Percentiles rank a stretch among this genome's conserved stretches.
Evolutionary conservation across 1,139 yeast genomes (phyloP).

Genomic region (Lodderomyces oxycetoniae): DNA sequence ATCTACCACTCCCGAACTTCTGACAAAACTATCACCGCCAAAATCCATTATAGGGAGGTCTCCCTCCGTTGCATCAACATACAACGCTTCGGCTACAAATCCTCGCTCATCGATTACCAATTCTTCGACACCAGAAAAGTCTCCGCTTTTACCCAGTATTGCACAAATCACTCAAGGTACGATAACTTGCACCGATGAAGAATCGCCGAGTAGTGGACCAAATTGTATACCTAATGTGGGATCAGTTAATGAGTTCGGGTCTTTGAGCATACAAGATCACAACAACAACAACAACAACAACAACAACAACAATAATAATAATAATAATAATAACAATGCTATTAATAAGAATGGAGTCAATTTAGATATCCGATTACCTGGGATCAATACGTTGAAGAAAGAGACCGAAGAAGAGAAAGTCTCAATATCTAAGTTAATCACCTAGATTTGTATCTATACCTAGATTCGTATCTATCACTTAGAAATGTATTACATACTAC

Average conservation of each 20-base stretch:
- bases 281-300: neutral
- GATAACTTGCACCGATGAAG: neutral
- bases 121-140: conserved; percentile 10
- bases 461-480: too few species aligned
- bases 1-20: neutral
- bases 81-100: conserved; percentile 1
- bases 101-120: neutral
- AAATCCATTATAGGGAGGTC: neutral
- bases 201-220: neutral
- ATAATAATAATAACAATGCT: neutral
- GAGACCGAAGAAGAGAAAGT: conserved; percentile 13
- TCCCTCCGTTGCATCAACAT: conserved; percentile 2
- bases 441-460: too few species aligned
- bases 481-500: too few species aligned
- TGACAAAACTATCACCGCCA: neutral
- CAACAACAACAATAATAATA: neutral
- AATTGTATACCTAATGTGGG: conserved; percentile 1
- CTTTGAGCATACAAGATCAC: conserved; percentile 7
- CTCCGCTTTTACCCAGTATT: conserved; percentile 12
- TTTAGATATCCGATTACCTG: conserved; percentile 7
- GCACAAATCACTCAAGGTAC: conserved; percentile 6
- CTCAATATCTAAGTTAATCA: conserved; percentile 13
- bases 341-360: neutral
- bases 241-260: conserved; percentile 8
- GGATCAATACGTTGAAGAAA: conserved; percentile 10